Percentiles rank a stretch among this genome's conserved stretches.
These are phyloP conservation scores for Fusarium odoratissimum DNA, from an alignment of 2,329 filamentous ascomycete genomes.

Conservation along the genomic window DNA sequence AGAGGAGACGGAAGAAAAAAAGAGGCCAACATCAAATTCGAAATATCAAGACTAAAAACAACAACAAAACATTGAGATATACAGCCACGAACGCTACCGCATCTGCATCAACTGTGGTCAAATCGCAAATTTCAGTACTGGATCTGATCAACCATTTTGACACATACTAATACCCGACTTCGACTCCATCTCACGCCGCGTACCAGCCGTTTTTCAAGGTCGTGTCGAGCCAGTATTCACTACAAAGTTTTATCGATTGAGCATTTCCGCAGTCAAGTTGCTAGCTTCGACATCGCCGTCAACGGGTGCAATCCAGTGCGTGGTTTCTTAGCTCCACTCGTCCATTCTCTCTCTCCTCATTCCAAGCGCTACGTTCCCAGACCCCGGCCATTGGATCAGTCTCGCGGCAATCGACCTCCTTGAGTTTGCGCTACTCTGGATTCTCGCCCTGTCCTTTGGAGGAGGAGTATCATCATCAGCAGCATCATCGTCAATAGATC, in stretches of 20 bases:
- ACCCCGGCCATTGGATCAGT: slow-evolving; percentile 46
- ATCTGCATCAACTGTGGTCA: neutral
- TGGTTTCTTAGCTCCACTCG: slow-evolving; percentile 46
- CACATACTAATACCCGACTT: slow-evolving; percentile 35
- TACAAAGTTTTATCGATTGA: slow-evolving; percentile 24
- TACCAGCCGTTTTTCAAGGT: slow-evolving; percentile 38
- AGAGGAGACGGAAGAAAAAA: neutral
- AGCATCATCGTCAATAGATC: slow-evolving; percentile 29
- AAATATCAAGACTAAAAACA: neutral
- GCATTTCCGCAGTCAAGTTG: slow-evolving; percentile 29
- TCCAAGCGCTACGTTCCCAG: slow-evolving; percentile 43
- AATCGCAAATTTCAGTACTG: neutral
- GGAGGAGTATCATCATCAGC: slow-evolving; percentile 22
- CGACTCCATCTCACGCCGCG: slow-evolving; percentile 33
- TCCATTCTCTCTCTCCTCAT: slow-evolving; percentile 30
- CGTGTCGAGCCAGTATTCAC: slow-evolving; percentile 25
- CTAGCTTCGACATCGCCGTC: slow-evolving; percentile 43
- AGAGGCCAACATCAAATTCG: neutral
- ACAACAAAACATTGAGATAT: neutral
- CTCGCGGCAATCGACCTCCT: slow-evolving; percentile 40
- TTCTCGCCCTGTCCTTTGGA: slow-evolving; percentile 28
- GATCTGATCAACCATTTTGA: slow-evolving; percentile 21
- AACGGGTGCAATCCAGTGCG: slow-evolving; percentile 51
- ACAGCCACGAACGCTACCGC: neutral
- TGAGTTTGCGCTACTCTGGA: slow-evolving; percentile 45